Evolutionary conservation across 768 basidiomycete genomes (phyloP), one percentile per base, ranked within the genome.

Genomic region (Panus rudis): DNA sequence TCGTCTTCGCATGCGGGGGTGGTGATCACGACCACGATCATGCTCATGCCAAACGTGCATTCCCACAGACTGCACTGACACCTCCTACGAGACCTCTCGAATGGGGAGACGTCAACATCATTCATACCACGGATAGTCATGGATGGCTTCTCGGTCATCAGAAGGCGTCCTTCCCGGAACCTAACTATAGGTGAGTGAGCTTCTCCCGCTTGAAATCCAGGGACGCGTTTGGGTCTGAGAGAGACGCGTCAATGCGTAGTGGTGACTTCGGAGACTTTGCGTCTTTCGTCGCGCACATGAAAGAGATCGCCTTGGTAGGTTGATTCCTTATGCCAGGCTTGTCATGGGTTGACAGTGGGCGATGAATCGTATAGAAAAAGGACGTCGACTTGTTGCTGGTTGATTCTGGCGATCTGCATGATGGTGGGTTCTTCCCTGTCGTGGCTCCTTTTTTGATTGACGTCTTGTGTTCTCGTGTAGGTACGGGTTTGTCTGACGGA

Each of bases 81-180:
- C 69, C 69, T 14, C 90, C 90, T 4, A 72, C 73, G 43, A 68
- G 80, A 16, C 73, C 77, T 19, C 70, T 94, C 12, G 75, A 77
- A 40, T 92, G 91, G 92, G 79, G 83, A n/a, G 88, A 92, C 54
- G 71, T 93, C 57, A 93, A 93, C 57, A 75, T 92, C 53, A 72
- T 92, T 35, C 79, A 83, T 53, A 92, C 89, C 3, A 92, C 92
- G 0, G 90, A 92, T 60, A 85, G 76, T 28, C 82, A 86, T 64
- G 78, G 83, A 21, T 84, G 83, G 83, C 66, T 93, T 3, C 70
- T 91, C 27, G 91, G 91, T 1, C 91, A 94, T 64, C 85, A 88
- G 53, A 83, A 89, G 54, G 14, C 65, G 3, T 72, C 71, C 3
- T 78, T 73, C 55, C 85, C 86, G 0, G 87, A 91, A 52, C 84